Conservation (phyloP, 164 flowering plant genomes). For the Cinnamomum chago region DNA sequence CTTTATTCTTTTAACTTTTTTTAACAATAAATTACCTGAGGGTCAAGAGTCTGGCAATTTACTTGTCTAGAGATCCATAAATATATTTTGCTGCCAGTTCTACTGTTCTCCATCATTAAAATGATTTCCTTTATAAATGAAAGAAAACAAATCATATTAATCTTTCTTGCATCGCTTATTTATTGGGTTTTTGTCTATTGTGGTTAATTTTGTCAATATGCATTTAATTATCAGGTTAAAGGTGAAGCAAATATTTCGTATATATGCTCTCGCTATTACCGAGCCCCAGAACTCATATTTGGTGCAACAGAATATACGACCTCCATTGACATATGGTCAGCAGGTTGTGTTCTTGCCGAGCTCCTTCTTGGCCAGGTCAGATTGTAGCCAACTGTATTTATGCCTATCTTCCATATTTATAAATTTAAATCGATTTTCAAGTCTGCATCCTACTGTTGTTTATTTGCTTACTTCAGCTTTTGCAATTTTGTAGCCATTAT, state of each 20-base stretch:
- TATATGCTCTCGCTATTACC: slow-evolving; percentile 90
- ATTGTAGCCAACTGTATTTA: background rate
- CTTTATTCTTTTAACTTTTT: background rate
- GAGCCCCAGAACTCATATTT: slow-evolving; percentile 27
- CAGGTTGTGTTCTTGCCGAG: slow-evolving; percentile 95
- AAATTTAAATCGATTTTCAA: background rate
- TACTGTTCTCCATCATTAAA: no score
- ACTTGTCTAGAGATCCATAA: no score
- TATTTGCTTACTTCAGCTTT: slow-evolving; percentile 8
- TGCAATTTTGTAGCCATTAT: slow-evolving; percentile 54
- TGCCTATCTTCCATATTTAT: background rate
- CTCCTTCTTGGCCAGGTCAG: slow-evolving; percentile 88
- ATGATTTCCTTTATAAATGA: no score
- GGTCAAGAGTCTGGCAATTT: no score
- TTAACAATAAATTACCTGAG: background rate
- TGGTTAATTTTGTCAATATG: no score
- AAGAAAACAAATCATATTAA: background rate
- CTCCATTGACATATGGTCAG: slow-evolving; percentile 97
- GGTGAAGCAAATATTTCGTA: slow-evolving; percentile 94
- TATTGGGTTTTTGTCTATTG: background rate
- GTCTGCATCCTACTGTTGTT: no score
- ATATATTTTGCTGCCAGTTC: no score
- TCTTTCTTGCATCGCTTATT: background rate
- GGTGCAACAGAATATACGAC: slow-evolving; percentile 94
- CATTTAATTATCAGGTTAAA: slow-evolving; percentile 43